These are phyloP conservation scores for Aspergillus indologenus DNA, from an alignment of 495 filamentous ascomycete species.

Conservation along the genomic window DNA sequence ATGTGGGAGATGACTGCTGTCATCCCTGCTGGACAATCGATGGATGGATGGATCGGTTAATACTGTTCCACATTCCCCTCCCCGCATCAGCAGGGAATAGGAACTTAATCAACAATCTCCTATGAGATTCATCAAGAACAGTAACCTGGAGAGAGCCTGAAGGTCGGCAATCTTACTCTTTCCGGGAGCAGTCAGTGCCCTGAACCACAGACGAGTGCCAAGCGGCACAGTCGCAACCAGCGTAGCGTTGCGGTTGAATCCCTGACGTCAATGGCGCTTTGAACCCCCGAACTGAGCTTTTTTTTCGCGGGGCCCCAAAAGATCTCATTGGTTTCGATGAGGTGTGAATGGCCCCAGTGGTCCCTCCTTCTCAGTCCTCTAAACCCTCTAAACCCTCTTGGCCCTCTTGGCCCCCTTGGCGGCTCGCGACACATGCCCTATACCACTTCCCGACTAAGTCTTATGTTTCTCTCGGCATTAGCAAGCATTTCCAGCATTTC, in stretches of 20 bases:
- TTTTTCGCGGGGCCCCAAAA: not conserved
- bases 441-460: conserved; percentile 13
- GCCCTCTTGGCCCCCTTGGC: conserved; percentile 1
- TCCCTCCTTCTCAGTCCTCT: not conserved
- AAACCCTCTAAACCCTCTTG: not conserved
- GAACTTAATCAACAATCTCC: not conserved
- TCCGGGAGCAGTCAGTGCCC: not conserved
- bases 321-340: not conserved
- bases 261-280: conserved; percentile 1
- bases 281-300: conserved; percentile 8
- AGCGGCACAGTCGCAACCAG: not conserved
- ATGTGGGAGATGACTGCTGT: not conserved
- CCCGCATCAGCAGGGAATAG: not conserved
- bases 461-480: conserved; percentile 7
- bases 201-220: not conserved
- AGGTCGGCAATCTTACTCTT: not conserved
- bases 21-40: not conserved
- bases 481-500: conserved; percentile 4
- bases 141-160: no score
- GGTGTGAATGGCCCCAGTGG: not conserved
- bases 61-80: not conserved
- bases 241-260: not conserved
- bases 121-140: no score
- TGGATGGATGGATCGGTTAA: not conserved
- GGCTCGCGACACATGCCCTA: conserved; percentile 18